phyloP scores from a whole-genome alignment of 371 early-diverging fungal genomes.

The Mortierella sp. region DNA sequence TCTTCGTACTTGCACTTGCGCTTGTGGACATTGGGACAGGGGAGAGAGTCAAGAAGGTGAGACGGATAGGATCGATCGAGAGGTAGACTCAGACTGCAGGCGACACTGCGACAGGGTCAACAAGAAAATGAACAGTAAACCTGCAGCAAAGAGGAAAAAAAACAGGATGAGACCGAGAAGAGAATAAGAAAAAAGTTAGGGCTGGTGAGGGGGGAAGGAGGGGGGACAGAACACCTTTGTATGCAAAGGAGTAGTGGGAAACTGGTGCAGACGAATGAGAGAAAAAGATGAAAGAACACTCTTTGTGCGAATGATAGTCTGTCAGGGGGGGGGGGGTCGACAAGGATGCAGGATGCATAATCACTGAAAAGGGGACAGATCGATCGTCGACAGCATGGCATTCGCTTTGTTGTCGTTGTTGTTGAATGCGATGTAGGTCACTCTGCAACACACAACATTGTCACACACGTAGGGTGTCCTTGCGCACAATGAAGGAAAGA shows the following conservation, averaged over 20 bases:
- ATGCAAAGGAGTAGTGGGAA: constrained; percentile 1
- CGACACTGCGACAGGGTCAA: not conserved
- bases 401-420: not conserved
- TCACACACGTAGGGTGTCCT: not conserved
- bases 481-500: not conserved
- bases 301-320: not conserved
- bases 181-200: not conserved
- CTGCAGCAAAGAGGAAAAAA: constrained; percentile 1
- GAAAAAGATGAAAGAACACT: not conserved
- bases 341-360: constrained; percentile 10
- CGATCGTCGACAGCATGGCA: constrained; percentile 1
- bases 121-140: not conserved
- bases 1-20: not conserved
- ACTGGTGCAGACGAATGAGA: not conserved
- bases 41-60: not conserved
- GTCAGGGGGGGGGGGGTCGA: not conserved
- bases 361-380: constrained; percentile 8
- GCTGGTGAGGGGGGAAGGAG: not conserved
- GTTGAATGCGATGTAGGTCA: not conserved
- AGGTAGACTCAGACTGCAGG: constrained; percentile 4
- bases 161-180: constrained; percentile 8
- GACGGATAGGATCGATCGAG: not conserved
- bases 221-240: not conserved
- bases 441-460: not conserved
- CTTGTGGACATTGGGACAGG: not conserved